phyloP scores from a whole-genome alignment of 2,329 filamentous ascomycete species.

The Epichloe hybrida region DNA sequence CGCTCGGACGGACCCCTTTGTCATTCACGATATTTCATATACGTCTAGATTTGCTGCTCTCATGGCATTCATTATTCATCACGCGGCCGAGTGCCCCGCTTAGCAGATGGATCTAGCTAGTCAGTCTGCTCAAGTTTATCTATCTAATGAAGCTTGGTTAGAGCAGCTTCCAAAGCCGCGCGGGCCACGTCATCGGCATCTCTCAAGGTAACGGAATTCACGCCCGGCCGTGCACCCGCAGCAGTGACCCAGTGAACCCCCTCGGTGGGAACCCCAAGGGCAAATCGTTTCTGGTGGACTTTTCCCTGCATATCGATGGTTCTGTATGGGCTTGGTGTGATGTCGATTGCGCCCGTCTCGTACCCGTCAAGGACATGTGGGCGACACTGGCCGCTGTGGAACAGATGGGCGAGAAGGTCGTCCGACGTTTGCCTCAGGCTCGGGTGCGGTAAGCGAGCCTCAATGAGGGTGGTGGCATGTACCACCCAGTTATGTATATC shows the following conservation, averaged over 20 bases:
- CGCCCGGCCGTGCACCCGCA: conserved; percentile 2
- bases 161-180: neutral
- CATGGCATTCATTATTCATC: too few species aligned
- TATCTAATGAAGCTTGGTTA: neutral
- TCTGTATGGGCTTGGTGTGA: conserved; percentile 1
- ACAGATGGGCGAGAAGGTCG: neutral
- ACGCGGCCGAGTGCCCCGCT: too few species aligned
- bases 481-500: neutral
- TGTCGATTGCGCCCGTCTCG: conserved; percentile 3
- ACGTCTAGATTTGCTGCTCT: too few species aligned
- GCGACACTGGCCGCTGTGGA: conserved; percentile 2
- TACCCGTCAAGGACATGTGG: conserved; percentile 4
- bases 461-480: conserved; percentile 2
- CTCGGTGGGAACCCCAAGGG: conserved; percentile 3
- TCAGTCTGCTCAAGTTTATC: too few species aligned
- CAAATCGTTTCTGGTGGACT: conserved; percentile 3
- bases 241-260: conserved; percentile 6
- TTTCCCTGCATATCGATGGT: neutral
- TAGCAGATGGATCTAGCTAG: too few species aligned
- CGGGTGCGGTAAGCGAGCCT: conserved; percentile 1
- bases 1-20: too few species aligned
- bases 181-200: conserved; percentile 5
- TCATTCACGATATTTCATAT: too few species aligned
- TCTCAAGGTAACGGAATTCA: conserved; percentile 4
- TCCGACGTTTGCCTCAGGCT: conserved; percentile 1